Evolutionary conservation across 306 rosid genomes (phyloP).

Genomic region (Arachis stenosperma): DNA sequence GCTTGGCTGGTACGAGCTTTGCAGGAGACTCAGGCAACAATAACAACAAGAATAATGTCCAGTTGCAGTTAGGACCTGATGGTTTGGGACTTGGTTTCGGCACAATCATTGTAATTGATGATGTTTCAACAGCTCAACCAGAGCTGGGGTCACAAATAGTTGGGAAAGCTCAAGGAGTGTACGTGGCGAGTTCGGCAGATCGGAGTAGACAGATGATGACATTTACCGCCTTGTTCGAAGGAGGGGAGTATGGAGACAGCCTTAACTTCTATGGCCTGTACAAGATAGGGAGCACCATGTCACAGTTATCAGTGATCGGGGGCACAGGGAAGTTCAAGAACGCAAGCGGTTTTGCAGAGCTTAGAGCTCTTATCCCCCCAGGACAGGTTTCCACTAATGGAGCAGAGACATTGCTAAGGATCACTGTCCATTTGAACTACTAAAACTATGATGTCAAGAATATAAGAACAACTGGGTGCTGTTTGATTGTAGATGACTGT

Average conservation of each 20-base stretch:
- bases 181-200: too few species aligned
- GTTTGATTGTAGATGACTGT: slow-evolving; percentile 18
- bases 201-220: too few species aligned
- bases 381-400: slow-evolving; percentile 85
- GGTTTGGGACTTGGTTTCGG: too few species aligned
- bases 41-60: slow-evolving; percentile 45
- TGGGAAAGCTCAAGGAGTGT: too few species aligned
- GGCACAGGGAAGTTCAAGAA: slow-evolving; percentile 88
- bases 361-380: slow-evolving; percentile 70
- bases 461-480: slow-evolving; percentile 16
- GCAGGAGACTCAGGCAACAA: slow-evolving; percentile 50
- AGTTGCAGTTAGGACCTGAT: too few species aligned
- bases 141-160: too few species aligned
- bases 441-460: slow-evolving; percentile 34
- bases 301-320: slow-evolving; percentile 75
- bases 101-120: too few species aligned
- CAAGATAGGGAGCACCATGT: slow-evolving; percentile 59
- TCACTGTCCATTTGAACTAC: slow-evolving; percentile 61
- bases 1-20: slow-evolving; percentile 73
- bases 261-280: too few species aligned
- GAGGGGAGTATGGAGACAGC: too few species aligned
- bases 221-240: too few species aligned
- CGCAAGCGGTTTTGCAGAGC: slow-evolving; percentile 76
- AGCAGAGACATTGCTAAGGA: slow-evolving; percentile 83
- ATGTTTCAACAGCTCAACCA: too few species aligned